Base-by-base conservation (phyloP, 148 eudicot species). In the Cornus suecica region DNA sequence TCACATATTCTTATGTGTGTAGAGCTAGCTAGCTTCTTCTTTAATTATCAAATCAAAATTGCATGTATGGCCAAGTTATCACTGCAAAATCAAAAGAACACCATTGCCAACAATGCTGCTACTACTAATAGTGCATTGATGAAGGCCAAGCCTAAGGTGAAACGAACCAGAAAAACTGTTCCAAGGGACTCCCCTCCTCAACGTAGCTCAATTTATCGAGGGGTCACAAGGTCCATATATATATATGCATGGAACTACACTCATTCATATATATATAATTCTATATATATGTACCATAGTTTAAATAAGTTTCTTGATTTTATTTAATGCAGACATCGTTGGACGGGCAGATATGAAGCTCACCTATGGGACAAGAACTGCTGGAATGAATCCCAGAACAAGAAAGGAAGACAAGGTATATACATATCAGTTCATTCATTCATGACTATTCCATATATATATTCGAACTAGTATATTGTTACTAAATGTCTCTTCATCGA, bases 311-410 rank as follows among this genome's bases (percentile, higher is more conserved):
- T 11, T 31, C 25, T 65, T 29, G 14, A 32, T 82, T 51, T 9
- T 24, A 20, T 23, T 48, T 32, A 14, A 27, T 23, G 1, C 67
- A 92, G 97, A 82, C 97, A 92, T 83, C 84, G 97, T 15, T 92
- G 93, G 94, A 92, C 97, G 0, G 94, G 97, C 41, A 79, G 97
- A 82, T 92, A 83, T 85, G 97, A 92, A 86, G 97, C 97, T 75
- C 97, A 92, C 78, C 82, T 92, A 70, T 92, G 97, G 97, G 97
- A 92, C 70, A 92, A 90, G 80, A 86, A 89, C 65, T 84, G 88
- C 41, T 92, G 93, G 92, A 90, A 85, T 82, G 89, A 84, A 74
- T 68, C 89, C 14, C 94, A 90, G 31, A 90, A 86, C 84, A 92
- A 92, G 85, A 92, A 92, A 85, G 97, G 97, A 62, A 86, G 87